Evolutionary conservation across 495 filamentous ascomycete genomes (phyloP).

Genomic region (Astrothelium macrocarpum): DNA sequence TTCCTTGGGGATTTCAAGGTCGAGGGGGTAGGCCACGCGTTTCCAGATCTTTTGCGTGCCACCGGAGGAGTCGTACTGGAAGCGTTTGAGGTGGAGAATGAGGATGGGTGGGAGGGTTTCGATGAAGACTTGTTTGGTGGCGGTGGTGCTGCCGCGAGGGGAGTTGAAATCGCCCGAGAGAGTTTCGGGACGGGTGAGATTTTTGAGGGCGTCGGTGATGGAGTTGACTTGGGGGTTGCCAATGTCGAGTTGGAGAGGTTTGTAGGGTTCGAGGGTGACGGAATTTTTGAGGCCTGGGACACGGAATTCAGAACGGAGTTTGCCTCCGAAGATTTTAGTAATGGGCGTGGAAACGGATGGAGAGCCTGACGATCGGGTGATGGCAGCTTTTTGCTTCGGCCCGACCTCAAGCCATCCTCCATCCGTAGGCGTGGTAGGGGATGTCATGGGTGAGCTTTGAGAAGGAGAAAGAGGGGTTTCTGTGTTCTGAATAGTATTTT

Average conservation of each 20-base stretch:
- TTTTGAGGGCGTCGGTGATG: slow-evolving; percentile 83
- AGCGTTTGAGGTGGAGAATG: slow-evolving; percentile 91
- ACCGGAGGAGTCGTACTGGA: slow-evolving; percentile 85
- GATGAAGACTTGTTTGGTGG: slow-evolving; percentile 90
- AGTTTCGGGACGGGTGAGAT: slow-evolving; percentile 70
- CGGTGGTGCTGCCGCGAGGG: slow-evolving; percentile 61
- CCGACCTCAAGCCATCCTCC: slow-evolving; percentile 90
- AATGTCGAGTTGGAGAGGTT: slow-evolving; percentile 92
- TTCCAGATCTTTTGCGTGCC: slow-evolving; percentile 98
- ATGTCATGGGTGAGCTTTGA: slow-evolving; percentile 33
- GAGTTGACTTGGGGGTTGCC: slow-evolving; percentile 73
- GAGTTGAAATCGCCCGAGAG: slow-evolving; percentile 83
- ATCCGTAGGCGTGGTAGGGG: slow-evolving; percentile 30
- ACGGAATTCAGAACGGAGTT: slow-evolving; percentile 78
- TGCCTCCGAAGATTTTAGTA: slow-evolving; percentile 89
- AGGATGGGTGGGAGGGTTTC: slow-evolving; percentile 87
- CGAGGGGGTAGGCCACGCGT: slow-evolving; percentile 87
- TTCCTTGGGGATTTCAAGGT: slow-evolving; percentile 87
- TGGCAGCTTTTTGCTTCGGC: slow-evolving; percentile 73
- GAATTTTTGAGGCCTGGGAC: slow-evolving; percentile 82
- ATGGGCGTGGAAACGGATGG: slow-evolving; percentile 67
- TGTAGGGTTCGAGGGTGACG: slow-evolving; percentile 85
- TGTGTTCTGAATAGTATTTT: slow-evolving; percentile 16
- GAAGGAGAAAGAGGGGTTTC: slow-evolving; percentile 26
- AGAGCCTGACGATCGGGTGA: slow-evolving; percentile 80